Base-by-base conservation (phyloP, 2,329 filamentous ascomycete genomes). In the Calonectria multiphialidica region DNA sequence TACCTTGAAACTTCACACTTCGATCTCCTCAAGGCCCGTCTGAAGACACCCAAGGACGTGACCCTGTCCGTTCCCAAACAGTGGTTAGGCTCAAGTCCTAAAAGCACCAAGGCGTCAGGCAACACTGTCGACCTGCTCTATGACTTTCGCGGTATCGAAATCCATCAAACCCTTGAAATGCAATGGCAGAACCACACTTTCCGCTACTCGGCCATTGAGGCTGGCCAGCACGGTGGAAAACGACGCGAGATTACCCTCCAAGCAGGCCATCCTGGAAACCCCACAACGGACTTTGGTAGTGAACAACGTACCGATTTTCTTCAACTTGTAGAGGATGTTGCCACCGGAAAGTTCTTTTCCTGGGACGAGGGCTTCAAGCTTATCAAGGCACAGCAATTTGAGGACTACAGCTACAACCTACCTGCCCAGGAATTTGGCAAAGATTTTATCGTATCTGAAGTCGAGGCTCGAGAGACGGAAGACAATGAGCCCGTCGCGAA, bases 161-260 rank as follows among this genome's bases (percentile, higher is more conserved):
- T 91, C 45, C 88, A 87, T 55, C 87, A 88, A 70, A 80, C 83
- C 28, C 80, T 87, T 57, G 82, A 86, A 12, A 80, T 86, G 45
- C 78, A 83, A 2, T 87, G 86, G 79, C 73, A 82, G 8, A 84
- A 83, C 50, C 86, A 88, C 80, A 86, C 79, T 13, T 81, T 91
- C 10, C 84, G 83, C 9, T 90, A 90, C 83, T 88, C 84, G 23
- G 87, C 84, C 76, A 84, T 90, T 72, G 87, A 90, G 72, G 88
- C 84, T 6, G 89, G 88, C 0, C 84, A 84, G 63, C 86, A 88
- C 70, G 87, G 86, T 62, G 88, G 88, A 7, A 86, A 86, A 15
- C 84, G 87, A n/a, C 85, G 87, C 23, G 87, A 89, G 76, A 79
- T 91, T 28, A 85, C 83, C 2, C 83, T 91, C 21, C 71, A 76